These are phyloP conservation scores for Xylaria sp. DNA, from an alignment of 2,329 filamentous ascomycete genomes.

Conservation along the genomic window DNA sequence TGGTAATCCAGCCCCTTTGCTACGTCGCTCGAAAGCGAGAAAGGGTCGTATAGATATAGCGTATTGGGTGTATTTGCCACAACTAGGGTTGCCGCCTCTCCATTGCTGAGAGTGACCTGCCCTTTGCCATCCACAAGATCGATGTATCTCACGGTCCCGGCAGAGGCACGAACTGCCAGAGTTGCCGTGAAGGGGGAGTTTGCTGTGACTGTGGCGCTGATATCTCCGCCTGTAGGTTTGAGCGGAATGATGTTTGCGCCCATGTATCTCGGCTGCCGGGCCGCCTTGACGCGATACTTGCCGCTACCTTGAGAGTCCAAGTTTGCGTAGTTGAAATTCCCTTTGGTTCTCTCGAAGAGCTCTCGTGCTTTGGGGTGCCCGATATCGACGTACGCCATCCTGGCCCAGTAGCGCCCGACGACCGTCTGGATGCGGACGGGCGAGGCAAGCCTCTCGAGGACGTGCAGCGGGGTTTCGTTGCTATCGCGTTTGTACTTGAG, in stretches of 20 bases:
- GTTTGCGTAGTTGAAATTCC: conserved; percentile 55
- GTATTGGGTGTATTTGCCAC: conserved; percentile 60
- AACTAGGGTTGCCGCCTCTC: conserved; percentile 58
- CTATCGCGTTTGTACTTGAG: conserved; percentile 56
- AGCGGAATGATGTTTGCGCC: conserved; percentile 62
- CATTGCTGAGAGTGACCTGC: conserved; percentile 48
- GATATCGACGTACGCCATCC: conserved; percentile 64
- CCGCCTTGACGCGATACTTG: conserved; percentile 56
- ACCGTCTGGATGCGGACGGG: conserved; percentile 54
- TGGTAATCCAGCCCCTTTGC: conserved; percentile 54
- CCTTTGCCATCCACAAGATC: conserved; percentile 52
- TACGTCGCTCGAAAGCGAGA: conserved; percentile 52
- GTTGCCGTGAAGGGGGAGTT: conserved; percentile 54
- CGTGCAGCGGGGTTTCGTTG: conserved; percentile 62
- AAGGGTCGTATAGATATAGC: conserved; percentile 58
- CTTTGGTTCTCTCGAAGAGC: conserved; percentile 52
- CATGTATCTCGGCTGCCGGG: conserved; percentile 60
- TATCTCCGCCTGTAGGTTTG: conserved; percentile 47
- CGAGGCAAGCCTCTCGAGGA: conserved; percentile 54
- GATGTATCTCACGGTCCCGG: conserved; percentile 53
- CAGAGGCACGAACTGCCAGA: conserved; percentile 52
- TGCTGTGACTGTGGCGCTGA: conserved; percentile 51
- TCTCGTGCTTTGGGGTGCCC: conserved; percentile 56
- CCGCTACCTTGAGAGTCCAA: conserved; percentile 53
- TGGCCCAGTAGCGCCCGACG: conserved; percentile 62